A percentile compares a stretch with the other conserved stretches of the same genome.
These are phyloP conservation scores for Debaryomyces sp. DNA, from an alignment of 1,139 yeast species.

Conservation along the genomic window DNA sequence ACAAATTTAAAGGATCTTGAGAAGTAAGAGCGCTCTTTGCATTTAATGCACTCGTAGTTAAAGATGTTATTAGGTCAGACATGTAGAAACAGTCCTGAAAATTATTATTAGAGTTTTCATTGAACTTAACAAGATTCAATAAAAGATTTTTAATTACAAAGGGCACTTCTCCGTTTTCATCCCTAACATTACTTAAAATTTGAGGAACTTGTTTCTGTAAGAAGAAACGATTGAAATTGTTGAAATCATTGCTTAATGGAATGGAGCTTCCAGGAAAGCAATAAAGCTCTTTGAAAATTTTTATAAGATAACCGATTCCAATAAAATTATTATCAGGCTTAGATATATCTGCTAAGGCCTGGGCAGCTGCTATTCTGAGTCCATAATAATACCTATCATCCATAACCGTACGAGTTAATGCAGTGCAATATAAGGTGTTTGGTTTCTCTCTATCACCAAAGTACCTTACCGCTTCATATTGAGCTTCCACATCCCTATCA, in stretches of 20 bases:
- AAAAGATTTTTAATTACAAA: constrained; percentile 61
- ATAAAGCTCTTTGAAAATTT: constrained; percentile 67
- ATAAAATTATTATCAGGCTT: constrained; percentile 61
- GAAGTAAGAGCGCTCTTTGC: constrained; percentile 35
- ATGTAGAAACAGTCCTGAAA: constrained; percentile 77
- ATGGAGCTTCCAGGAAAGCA: constrained; percentile 70
- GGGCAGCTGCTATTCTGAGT: constrained; percentile 83
- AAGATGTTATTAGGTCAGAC: constrained; percentile 56
- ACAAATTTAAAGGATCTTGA: constrained; percentile 25
- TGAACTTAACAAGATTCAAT: constrained; percentile 73
- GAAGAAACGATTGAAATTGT: constrained; percentile 66
- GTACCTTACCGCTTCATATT: constrained; percentile 76
- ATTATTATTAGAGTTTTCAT: constrained; percentile 80
- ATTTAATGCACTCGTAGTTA: constrained; percentile 45
- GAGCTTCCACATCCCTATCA: constrained; percentile 97
- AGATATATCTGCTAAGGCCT: constrained; percentile 71
- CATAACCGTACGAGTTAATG: constrained; percentile 77
- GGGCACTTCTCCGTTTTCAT: constrained; percentile 71
- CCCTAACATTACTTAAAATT: constrained; percentile 62
- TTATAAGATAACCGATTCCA: constrained; percentile 74
- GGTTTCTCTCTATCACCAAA: constrained; percentile 67
- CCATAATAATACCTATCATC: constrained; percentile 90
- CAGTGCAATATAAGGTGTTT: constrained; percentile 68
- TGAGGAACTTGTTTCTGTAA: constrained; percentile 69
- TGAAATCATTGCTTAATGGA: constrained; percentile 82